Evolutionary conservation across 805 yeast species (phyloP).

Genomic region (Wickerhamomyces bovis): DNA sequence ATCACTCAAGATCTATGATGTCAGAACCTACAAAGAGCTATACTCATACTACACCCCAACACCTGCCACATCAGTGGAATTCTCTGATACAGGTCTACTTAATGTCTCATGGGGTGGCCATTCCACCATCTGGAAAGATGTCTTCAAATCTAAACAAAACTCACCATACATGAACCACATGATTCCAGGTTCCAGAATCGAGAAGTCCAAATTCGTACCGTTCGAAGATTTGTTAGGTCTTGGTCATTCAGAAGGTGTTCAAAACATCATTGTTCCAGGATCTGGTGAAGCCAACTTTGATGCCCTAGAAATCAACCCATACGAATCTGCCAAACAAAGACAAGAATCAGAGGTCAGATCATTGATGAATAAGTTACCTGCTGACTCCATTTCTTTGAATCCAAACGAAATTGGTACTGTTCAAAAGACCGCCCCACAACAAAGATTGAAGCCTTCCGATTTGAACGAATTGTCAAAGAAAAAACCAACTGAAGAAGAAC

Average conservation of each 20-base stretch:
- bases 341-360: conserved; percentile 87
- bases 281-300: conserved; percentile 98
- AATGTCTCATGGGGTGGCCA: conserved; percentile 96
- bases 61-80: conserved; percentile 72
- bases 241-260: conserved; percentile 73
- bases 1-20: conserved; percentile 85
- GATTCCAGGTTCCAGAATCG: conserved; percentile 69
- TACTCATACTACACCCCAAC: conserved; percentile 67
- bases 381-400: conserved; percentile 89
- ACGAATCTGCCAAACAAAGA: conserved; percentile 85
- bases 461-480: conserved; percentile 36
- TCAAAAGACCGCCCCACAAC: conserved; percentile 57
- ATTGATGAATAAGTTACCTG: conserved; percentile 79
- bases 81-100: conserved; percentile 82
- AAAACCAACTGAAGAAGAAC: conserved; percentile 35
- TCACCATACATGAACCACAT: conserved; percentile 92
- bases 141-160: conserved; percentile 59
- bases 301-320: conserved; percentile 90
- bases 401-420: conserved; percentile 84
- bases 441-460: conserved; percentile 60
- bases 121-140: conserved; percentile 90
- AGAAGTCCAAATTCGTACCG: conserved; percentile 72
- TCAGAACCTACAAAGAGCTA: conserved; percentile 72
- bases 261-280: conserved; percentile 91
- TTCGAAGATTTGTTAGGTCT: conserved; percentile 94